Evolutionary conservation across 2,329 filamentous ascomycete species (phyloP).

Genomic region (Beauveria australis): DNA sequence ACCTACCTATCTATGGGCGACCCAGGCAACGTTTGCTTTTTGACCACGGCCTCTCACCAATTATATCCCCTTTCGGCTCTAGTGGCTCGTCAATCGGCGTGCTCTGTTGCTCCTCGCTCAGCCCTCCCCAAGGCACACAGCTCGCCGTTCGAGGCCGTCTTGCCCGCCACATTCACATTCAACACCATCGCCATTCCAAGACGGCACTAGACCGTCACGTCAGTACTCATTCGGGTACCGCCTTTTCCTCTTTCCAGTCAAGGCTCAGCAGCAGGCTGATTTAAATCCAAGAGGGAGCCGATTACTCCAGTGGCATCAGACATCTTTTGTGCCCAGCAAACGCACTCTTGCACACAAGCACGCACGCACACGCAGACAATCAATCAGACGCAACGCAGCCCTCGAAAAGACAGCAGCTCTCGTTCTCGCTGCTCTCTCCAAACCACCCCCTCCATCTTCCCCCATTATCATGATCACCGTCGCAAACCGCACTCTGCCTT

Average conservation of each 20-base stretch:
- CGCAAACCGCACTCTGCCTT: conserved; percentile 5
- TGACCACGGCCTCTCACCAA: neutral
- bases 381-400: neutral
- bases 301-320: neutral
- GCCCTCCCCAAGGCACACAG: neutral
- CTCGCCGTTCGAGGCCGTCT: conserved; percentile 4
- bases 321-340: neutral
- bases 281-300: neutral
- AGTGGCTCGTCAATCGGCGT: neutral
- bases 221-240: neutral
- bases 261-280: neutral
- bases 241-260: neutral
- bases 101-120: neutral
- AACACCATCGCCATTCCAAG: conserved; percentile 13
- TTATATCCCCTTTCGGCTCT: neutral
- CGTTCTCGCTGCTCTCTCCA: neutral
- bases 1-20: neutral
- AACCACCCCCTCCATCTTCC: neutral
- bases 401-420: neutral
- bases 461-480: conserved; percentile 8
- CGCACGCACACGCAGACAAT: neutral
- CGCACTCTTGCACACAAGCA: neutral
- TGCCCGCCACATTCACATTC: conserved; percentile 17
- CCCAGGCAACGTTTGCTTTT: neutral
- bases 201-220: neutral